phyloP scores from a whole-genome alignment of 2,329 filamentous ascomycete species.

The Pseudopithomyces chartarum region DNA sequence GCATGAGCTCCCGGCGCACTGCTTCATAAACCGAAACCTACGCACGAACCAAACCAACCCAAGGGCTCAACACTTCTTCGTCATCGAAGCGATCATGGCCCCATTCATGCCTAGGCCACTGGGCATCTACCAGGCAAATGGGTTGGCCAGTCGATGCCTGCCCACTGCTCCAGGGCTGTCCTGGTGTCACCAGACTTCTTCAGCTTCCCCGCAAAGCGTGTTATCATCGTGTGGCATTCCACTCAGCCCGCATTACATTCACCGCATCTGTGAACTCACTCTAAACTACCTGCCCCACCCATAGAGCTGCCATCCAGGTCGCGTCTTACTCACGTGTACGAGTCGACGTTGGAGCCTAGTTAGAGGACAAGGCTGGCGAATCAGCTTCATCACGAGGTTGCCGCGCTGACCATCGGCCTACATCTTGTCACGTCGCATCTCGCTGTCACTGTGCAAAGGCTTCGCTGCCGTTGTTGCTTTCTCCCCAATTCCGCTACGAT shows the following conservation, averaged over 20 bases:
- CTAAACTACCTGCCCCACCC: neutral
- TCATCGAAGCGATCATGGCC: neutral
- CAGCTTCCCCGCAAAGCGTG: neutral
- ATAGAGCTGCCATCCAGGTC: neutral
- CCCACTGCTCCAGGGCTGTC: neutral
- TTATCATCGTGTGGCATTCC: neutral
- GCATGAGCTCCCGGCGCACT: neutral
- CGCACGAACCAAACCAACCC: neutral
- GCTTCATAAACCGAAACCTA: neutral
- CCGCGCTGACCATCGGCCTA: neutral
- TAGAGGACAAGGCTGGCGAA: neutral
- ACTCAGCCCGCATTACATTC: neutral
- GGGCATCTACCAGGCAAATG: neutral
- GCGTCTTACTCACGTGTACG: neutral
- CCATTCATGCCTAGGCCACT: neutral
- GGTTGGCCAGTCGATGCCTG: neutral
- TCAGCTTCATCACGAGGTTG: neutral
- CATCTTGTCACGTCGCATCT: neutral
- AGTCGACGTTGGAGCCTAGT: neutral
- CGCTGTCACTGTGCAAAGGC: neutral
- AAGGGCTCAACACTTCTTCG: neutral
- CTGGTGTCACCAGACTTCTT: neutral
- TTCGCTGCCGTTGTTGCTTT: neutral
- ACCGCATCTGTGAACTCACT: no score
- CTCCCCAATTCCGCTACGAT: neutral